Conservation (phyloP, 1,139 yeast genomes). For the Candida sanyaensis region DNA sequence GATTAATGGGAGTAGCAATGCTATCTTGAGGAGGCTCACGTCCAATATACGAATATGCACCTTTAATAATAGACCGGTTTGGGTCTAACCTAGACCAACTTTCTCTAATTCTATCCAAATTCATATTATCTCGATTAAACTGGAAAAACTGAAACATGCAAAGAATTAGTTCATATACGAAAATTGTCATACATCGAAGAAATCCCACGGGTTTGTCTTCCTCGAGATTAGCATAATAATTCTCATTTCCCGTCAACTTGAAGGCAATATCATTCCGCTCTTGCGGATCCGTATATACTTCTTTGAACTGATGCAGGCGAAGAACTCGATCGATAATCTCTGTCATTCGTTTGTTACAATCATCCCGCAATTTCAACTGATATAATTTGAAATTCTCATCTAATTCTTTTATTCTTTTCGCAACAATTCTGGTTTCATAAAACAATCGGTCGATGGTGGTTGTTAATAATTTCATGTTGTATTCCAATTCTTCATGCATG, state of each 20-base stretch:
- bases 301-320: conserved; percentile 33
- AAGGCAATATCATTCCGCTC: conserved; percentile 32
- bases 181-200: conserved; percentile 27
- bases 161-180: conserved; percentile 33
- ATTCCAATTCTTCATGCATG: conserved; percentile 36
- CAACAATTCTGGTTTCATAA: conserved; percentile 76
- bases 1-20: conserved; percentile 8
- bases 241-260: conserved; percentile 25
- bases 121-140: conserved; percentile 44
- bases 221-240: conserved; percentile 7
- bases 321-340: conserved; percentile 39
- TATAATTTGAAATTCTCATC: conserved; percentile 63
- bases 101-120: conserved; percentile 44
- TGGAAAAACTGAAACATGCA: conserved; percentile 33
- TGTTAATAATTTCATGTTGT: conserved; percentile 61
- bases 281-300: conserved; percentile 28
- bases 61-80: conserved; percentile 37
- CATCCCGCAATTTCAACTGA: conserved; percentile 39
- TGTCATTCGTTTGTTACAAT: conserved; percentile 28
- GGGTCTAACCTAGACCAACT: conserved; percentile 51
- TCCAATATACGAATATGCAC: conserved; percentile 40
- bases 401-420: conserved; percentile 75
- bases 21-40: conserved; percentile 22
- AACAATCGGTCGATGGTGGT: conserved; percentile 74
- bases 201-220: conserved; percentile 15